These are phyloP conservation scores for Bolboschoenus planiculmis DNA, from an alignment of 176 grass and related monocot species.

Conservation along the genomic window DNA sequence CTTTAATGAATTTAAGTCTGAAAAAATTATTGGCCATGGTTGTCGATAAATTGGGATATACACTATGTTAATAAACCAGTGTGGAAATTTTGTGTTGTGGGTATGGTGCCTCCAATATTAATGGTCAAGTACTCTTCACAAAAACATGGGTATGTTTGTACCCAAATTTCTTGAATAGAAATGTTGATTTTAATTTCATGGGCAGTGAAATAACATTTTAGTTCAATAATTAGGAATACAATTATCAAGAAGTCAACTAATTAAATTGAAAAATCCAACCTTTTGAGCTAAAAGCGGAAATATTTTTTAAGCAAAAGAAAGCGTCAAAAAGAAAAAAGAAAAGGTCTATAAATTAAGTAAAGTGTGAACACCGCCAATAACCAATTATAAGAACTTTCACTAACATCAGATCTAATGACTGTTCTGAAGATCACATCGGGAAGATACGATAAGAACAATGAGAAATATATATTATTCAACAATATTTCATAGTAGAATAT, in stretches of 20 bases:
- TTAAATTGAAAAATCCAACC: neutral
- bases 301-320: neutral
- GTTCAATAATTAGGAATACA: no score
- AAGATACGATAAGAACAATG: neutral
- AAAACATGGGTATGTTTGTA: no score
- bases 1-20: no score
- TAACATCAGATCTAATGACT: neutral
- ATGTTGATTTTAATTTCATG: no score
- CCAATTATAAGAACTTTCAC: neutral
- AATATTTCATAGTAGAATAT: neutral
- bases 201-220: neutral
- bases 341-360: neutral
- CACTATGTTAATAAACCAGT: no score
- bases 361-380: neutral
- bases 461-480: neutral
- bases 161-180: no score
- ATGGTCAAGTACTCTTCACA: no score
- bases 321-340: neutral
- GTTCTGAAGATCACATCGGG: neutral
- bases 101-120: no score
- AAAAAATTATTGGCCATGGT: no score
- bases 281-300: neutral
- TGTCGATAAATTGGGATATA: no score
- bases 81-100: no score
- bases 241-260: no score